phyloP scores from a whole-genome alignment of 1,139 yeast genomes.

The Eremothecium sinecaudum region DNA sequence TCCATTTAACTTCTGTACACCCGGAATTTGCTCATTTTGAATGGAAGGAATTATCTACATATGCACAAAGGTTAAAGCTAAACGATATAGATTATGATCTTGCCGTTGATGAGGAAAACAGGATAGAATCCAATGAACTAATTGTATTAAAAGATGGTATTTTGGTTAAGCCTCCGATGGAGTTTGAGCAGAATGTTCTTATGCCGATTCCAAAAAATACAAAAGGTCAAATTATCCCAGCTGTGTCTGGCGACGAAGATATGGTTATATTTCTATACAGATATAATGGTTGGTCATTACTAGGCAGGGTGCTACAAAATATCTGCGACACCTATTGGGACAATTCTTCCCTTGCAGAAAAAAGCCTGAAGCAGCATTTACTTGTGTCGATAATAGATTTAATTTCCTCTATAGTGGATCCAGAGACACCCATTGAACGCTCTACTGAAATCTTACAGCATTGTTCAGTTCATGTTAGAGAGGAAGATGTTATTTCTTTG shows the following conservation, averaged over 20 bases:
- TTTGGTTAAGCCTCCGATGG: constrained; percentile 36
- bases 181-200: constrained; percentile 33
- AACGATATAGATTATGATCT: constrained; percentile 30
- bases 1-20: constrained; percentile 53
- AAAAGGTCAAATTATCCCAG: constrained; percentile 57
- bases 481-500: constrained; percentile 61
- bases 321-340: constrained; percentile 37
- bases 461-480: constrained; percentile 51
- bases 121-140: constrained; percentile 19
- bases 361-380: constrained; percentile 27
- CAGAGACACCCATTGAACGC: constrained; percentile 35
- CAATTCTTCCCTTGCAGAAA: constrained; percentile 29
- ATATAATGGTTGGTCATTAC: constrained; percentile 78
- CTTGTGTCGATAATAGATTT: constrained; percentile 45
- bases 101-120: constrained; percentile 27
- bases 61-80: constrained; percentile 37
- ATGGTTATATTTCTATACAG: constrained; percentile 63
- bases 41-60: constrained; percentile 50
- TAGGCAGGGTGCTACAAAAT: constrained; percentile 71
- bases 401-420: constrained; percentile 40
- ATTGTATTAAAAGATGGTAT: constrained; percentile 35
- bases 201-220: constrained; percentile 46
- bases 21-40: constrained; percentile 60
- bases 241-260: constrained; percentile 33
- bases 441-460: constrained; percentile 38